Conservation (phyloP, 2,329 filamentous ascomycete species). For the Botrytis squamosa region DNA sequence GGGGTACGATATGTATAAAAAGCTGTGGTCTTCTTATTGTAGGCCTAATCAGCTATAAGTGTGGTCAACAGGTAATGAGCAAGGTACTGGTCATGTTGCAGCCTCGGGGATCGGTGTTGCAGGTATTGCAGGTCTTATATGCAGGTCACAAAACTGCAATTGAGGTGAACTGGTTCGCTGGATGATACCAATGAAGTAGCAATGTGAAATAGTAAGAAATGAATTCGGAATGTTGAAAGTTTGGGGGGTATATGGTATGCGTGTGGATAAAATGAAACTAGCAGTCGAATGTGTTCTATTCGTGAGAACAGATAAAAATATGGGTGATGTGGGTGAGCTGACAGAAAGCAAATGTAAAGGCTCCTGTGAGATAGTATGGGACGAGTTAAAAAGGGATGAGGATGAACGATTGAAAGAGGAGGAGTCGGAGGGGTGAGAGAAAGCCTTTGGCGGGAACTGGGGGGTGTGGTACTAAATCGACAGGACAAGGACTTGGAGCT, state of each 20-base stretch:
- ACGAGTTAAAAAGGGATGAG: constrained; percentile 8
- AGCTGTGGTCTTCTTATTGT: constrained; percentile 21
- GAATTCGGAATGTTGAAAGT: not conserved
- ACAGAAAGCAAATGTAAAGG: constrained; percentile 8
- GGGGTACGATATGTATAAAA: constrained; percentile 28
- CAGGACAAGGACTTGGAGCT: not conserved
- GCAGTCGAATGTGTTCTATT: not conserved
- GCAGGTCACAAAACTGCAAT: constrained; percentile 6
- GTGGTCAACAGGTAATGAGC: constrained; percentile 31
- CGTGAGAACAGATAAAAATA: constrained; percentile 7
- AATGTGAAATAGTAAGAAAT: not conserved
- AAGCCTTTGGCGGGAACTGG: not conserved
- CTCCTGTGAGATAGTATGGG: constrained; percentile 5
- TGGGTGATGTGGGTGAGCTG: constrained; percentile 13
- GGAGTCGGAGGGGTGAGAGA: constrained; percentile 4
- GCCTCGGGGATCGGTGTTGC: constrained; percentile 27
- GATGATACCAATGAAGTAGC: constrained; percentile 21
- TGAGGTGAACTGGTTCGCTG: constrained; percentile 14
- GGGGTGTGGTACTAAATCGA: constrained; percentile 2
- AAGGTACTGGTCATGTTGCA: constrained; percentile 35
- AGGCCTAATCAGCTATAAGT: constrained; percentile 27
- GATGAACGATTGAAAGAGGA: constrained; percentile 3
- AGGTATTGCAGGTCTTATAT: constrained; percentile 15
- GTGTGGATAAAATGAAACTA: not conserved
- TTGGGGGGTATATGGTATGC: not conserved